Conservation (phyloP, 2,329 filamentous ascomycete genomes). For the Penicillium sclerotiorum region DNA sequence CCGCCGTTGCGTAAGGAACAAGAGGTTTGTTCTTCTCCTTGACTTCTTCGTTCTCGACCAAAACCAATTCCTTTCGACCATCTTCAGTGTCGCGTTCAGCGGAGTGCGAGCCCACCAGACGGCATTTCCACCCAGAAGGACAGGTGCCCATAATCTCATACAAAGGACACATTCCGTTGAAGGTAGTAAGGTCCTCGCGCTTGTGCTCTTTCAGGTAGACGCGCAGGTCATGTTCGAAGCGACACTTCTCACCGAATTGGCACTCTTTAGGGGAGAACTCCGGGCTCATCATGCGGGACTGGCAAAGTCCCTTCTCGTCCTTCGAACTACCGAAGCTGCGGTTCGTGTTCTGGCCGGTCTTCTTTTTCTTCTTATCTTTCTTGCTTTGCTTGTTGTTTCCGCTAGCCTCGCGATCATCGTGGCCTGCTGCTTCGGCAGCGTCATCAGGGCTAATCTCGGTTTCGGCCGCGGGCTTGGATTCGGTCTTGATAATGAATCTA, state of each 20-base stretch:
- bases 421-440: slow-evolving; percentile 60
- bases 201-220: slow-evolving; percentile 83
- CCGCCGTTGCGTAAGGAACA: slow-evolving; percentile 42
- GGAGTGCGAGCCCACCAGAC: slow-evolving; percentile 86
- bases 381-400: slow-evolving; percentile 39
- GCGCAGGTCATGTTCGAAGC: slow-evolving; percentile 78
- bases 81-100: slow-evolving; percentile 76
- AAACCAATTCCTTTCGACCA: slow-evolving; percentile 77
- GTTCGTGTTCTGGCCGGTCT: slow-evolving; percentile 78
- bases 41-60: slow-evolving; percentile 61
- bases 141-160: slow-evolving; percentile 77
- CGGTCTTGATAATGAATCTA: slow-evolving; percentile 37
- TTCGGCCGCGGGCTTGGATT: slow-evolving; percentile 15
- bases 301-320: slow-evolving; percentile 77
- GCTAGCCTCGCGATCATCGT: slow-evolving; percentile 42
- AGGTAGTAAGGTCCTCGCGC: slow-evolving; percentile 74
- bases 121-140: slow-evolving; percentile 88
- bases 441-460: slow-evolving; percentile 54
- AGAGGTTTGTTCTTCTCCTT: slow-evolving; percentile 43
- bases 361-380: slow-evolving; percentile 59
- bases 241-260: slow-evolving; percentile 77
- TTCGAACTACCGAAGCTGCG: slow-evolving; percentile 78
- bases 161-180: slow-evolving; percentile 78
- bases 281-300: slow-evolving; percentile 67
- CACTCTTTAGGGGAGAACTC: slow-evolving; percentile 83